Percentiles rank a stretch among this genome's conserved stretches.
phyloP scores from a whole-genome alignment of 225 moss, liverwort and hornwort species.

The Anthoceros angustus region DNA sequence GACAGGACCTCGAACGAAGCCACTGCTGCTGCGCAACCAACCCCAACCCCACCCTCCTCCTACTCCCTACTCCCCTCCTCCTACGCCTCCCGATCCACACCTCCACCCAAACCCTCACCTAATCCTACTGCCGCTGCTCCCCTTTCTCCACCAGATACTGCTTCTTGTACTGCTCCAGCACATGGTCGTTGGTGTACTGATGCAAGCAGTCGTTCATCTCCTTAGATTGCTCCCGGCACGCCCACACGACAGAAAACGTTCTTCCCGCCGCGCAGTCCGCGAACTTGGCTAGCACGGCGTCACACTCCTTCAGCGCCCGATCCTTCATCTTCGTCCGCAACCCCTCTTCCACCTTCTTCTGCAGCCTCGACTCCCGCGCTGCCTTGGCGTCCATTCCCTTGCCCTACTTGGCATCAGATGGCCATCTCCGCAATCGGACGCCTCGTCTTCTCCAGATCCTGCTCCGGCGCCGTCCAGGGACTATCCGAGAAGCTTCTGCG shows the following conservation, averaged over 20 bases:
- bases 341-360: slow-evolving; percentile 97
- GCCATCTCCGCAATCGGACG: too few relatives aligned
- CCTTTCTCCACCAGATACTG: slow-evolving; percentile 53
- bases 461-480: too few relatives aligned
- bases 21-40: too few relatives aligned
- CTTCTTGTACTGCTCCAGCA: slow-evolving; percentile 50
- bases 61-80: neutral
- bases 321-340: slow-evolving; percentile 99
- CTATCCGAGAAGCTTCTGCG: too few relatives aligned
- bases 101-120: neutral
- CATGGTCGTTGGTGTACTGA: slow-evolving; percentile 78
- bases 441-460: too few relatives aligned
- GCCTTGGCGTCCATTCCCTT: slow-evolving; percentile 15
- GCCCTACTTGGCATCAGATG: too few relatives aligned
- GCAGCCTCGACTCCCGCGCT: slow-evolving; percentile 48
- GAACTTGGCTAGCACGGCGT: slow-evolving; percentile 62
- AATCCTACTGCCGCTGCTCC: neutral
- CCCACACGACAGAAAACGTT: slow-evolving; percentile 80
- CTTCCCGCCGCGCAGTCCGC: slow-evolving; percentile 95
- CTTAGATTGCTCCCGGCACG: slow-evolving; percentile 68
- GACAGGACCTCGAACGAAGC: neutral
- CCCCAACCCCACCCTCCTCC: too few relatives aligned
- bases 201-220: slow-evolving; percentile 82
- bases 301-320: slow-evolving; percentile 88
- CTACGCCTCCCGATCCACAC: neutral